Conservation (phyloP, 169 alveolate genomes). For the Plasmodium vinckei region DNA sequence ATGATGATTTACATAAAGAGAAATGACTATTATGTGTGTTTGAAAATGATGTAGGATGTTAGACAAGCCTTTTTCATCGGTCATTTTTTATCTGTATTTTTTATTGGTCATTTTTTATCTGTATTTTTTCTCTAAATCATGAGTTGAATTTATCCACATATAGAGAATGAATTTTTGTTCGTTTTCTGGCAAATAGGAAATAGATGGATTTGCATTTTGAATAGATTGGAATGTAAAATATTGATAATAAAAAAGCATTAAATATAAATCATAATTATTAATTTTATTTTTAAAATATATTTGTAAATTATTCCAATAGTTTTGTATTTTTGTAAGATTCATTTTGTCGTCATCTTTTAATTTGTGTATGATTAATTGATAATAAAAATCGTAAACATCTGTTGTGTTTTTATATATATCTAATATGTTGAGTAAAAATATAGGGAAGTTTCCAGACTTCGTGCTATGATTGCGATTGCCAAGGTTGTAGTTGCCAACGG, state of each 20-base stretch:
- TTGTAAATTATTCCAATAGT: slow-evolving; percentile 14
- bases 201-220: neutral
- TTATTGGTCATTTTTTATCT: neutral
- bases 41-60: too few species aligned
- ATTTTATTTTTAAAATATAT: slow-evolving; percentile 30
- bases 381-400: slow-evolving; percentile 64
- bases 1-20: too few species aligned
- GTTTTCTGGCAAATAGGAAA: slow-evolving; percentile 1
- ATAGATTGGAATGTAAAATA: slow-evolving; percentile 44
- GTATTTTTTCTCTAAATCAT: slow-evolving; percentile 20
- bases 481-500: neutral
- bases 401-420: slow-evolving; percentile 33
- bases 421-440: slow-evolving; percentile 29
- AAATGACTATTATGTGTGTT: too few species aligned
- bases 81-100: slow-evolving; percentile 11
- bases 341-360: slow-evolving; percentile 36
- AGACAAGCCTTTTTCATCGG: too few species aligned
- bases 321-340: slow-evolving; percentile 31
- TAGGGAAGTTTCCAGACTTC: slow-evolving; percentile 6
- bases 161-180: slow-evolving; percentile 46
- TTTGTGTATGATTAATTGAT: slow-evolving; percentile 26
- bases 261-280: slow-evolving; percentile 29
- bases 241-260: slow-evolving; percentile 65
- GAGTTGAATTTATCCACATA: slow-evolving; percentile 27
- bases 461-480: too few species aligned